Base-by-base conservation (phyloP, 805 yeast species). In the Metschnikowia vanudenii region DNA sequence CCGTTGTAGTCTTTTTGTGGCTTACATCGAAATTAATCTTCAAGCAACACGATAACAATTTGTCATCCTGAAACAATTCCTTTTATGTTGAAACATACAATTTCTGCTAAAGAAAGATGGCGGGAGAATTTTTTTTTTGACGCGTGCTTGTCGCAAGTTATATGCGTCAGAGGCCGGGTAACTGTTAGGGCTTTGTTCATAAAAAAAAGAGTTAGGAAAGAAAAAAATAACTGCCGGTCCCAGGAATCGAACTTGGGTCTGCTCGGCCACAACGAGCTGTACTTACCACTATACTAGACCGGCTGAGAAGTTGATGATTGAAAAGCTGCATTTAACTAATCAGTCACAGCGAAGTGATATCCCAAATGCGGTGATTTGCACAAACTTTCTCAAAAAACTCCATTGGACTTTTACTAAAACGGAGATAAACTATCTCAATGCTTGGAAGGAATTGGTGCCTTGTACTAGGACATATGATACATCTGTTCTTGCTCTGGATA, bases 1-100 rank as follows among this genome's bases (percentile, higher is more conserved):
- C 96, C 96, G 96, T 88, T 88, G 95, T 88, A 88, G 96, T 88
- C 96, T 83, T 78, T 79, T 50, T 78, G 84, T 76, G 82, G 57
- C 86, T 76, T 79, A 80, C 88, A 82, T 61, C 57, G 80, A 64
- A 36, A 20, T 44, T 47, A 47, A 50, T 53, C 64, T 58, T 61
- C 63, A 55, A 57, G 64, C 60, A 55, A 55, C 62, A 59, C 63
- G 53, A 49, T 49, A 46, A 47, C 24, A 46, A 45, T 34, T 55
- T 61, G 51, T 62, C 66, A 62, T 51, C 51, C 43, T 47, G 52
- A 50, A 53, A 52, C 54, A 49, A 36, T 34, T 20, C 18, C 36
- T 11, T 34, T 13, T 20, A 10, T 31, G 20, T 43, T 6, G 37
- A 41, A 43, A 53, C 58, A 54, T 54, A 54, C 58, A 20, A 19